Conservation (phyloP, 2,329 filamentous ascomycete species). For the Colletotrichum abscissum region DNA sequence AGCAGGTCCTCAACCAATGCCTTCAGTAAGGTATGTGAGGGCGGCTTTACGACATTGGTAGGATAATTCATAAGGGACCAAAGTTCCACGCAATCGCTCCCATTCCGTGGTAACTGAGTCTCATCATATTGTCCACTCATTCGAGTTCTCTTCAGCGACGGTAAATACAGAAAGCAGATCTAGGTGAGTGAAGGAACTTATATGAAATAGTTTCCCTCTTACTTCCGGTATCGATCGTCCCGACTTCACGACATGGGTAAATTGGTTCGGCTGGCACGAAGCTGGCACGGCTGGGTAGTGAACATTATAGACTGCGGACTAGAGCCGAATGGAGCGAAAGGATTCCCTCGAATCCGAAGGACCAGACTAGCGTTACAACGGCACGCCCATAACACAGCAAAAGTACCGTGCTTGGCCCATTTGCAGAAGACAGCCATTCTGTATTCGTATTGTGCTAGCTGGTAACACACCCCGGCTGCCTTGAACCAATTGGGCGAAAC, state of each 20-base stretch:
- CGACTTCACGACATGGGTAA: background rate
- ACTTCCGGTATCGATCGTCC: background rate
- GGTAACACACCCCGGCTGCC: background rate
- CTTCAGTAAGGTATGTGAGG: background rate
- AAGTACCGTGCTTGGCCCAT: conserved; percentile 1
- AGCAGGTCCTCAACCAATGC: background rate
- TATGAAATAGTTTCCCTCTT: background rate
- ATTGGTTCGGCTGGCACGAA: too few species aligned
- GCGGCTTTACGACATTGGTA: background rate
- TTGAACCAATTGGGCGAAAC: background rate
- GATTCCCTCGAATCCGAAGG: background rate
- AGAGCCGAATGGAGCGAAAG: background rate
- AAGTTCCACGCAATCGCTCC: background rate
- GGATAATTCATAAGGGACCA: background rate
- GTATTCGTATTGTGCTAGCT: background rate
- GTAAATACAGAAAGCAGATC: background rate
- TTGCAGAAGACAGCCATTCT: too few species aligned
- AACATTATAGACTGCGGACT: background rate
- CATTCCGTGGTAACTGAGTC: background rate
- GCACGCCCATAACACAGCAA: background rate
- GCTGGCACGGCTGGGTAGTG: background rate
- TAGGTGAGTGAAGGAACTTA: background rate
- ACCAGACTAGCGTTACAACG: background rate
- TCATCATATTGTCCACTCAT: background rate
- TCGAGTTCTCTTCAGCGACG: background rate